Evolutionary conservation across 768 basidiomycete species (phyloP), one percentile per base, ranked within the genome.

Genomic region (Lyophyllum semitale): DNA sequence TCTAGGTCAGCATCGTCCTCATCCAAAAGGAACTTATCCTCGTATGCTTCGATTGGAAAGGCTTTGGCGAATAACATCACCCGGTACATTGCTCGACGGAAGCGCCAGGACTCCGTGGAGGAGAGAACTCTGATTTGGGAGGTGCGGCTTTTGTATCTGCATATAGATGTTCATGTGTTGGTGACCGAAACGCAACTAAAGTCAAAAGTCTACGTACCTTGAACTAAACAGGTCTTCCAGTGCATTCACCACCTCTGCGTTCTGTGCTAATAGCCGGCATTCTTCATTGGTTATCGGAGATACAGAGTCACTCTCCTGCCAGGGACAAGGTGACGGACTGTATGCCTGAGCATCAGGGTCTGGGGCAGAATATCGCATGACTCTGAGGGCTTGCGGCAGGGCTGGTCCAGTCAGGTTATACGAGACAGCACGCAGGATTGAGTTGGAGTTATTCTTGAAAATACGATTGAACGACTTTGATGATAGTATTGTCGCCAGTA

Each of bases 191-290:
- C 37, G 29, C 17, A n/a, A 52, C 6, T 13, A n/a, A 20, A 35
- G 30, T 2, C 18, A 51, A 23, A 22, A n/a, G 26, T 35, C 15
- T 25, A 59, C 67, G 43, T 62, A 71, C 78, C 71, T 71, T 49
- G 66, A 60, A 49, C 77, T 78, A 57, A 73, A 79, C 1, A 77
- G 54, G 43, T 70, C 68, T 62, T 77, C 76, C 35, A 79, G 53
- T 4, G 51, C 45, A 3, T 44, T 60, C n/a, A 72, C 66, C 13
- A 62, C 57, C n/a, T 47, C 23, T 11, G 68, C 69, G 47, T 68
- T 63, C 4, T 41, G 18, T 17, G 59, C 60, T n/a, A 77, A 48
- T 8, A 55, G 13, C 51, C 53, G 30, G 49, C 45, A 58, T 51
- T 70, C 69, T 57, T 63, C 23, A 60, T 37, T 12, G 33, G 58